A percentile compares a stretch with the other conserved stretches of the same genome.
phyloP scores from a whole-genome alignment of 441 rosid species.

The Populus hybrid region DNA sequence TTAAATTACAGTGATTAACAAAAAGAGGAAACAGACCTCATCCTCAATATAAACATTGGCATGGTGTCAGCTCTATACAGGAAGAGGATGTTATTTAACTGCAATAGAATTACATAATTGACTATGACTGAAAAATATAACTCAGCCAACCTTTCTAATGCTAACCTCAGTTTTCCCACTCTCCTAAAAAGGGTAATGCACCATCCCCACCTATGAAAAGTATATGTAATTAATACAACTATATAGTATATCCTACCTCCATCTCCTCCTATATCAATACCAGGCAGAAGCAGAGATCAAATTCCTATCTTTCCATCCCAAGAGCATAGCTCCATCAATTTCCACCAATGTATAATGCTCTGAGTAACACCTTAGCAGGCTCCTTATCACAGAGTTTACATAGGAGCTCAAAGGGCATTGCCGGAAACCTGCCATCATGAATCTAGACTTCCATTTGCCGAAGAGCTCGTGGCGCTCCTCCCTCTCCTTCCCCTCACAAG shows the following conservation, averaged over 20 bases:
- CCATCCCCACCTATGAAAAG: background rate
- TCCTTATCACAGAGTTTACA: conserved; percentile 61
- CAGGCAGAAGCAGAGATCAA: conserved; percentile 78
- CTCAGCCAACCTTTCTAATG: background rate
- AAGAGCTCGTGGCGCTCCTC: conserved; percentile 81
- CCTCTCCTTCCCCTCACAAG: conserved; percentile 82
- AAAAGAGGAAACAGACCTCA: background rate
- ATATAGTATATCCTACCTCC: background rate
- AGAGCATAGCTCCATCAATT: conserved; percentile 69
- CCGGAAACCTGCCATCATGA: conserved; percentile 78
- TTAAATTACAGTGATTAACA: too few relatives aligned
- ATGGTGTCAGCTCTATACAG: background rate
- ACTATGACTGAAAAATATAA: background rate
- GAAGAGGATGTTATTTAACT: background rate
- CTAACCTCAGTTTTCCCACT: background rate
- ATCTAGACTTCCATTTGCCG: conserved; percentile 88
- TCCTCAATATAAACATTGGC: too few relatives aligned
- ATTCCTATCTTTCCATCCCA: conserved; percentile 78
- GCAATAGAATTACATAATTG: background rate
- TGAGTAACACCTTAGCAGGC: conserved; percentile 51
- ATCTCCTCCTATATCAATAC: conserved; percentile 31
- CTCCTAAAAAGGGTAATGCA: background rate
- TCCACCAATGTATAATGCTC: conserved; percentile 53
- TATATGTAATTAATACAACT: conserved; percentile 1
- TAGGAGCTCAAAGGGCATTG: conserved; percentile 68